Percentiles rank a stretch among this genome's conserved stretches.
Conservation (phyloP, 164 flowering plant species). For the Kalanchoe fedtschenkoi region DNA sequence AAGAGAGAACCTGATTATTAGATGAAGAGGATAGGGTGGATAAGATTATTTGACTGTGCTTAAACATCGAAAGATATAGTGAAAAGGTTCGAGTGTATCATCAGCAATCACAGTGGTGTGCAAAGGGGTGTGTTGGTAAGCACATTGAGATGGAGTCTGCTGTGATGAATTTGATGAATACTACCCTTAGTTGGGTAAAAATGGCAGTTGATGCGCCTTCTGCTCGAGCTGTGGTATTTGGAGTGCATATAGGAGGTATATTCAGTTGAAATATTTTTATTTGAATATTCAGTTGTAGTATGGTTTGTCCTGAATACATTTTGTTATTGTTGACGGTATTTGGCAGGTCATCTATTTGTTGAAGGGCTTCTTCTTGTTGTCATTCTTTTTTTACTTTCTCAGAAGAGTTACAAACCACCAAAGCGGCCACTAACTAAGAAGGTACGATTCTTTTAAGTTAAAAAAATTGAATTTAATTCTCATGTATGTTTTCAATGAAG, state of each 20-base stretch:
- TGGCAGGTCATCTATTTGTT: slow-evolving; percentile 76
- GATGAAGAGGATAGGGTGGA: neutral
- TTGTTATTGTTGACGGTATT: slow-evolving; percentile 9
- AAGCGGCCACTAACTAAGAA: slow-evolving; percentile 70
- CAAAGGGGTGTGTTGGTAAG: neutral
- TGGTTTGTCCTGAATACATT: neutral
- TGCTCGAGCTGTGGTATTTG: slow-evolving; percentile 80
- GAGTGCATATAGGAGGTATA: slow-evolving; percentile 73
- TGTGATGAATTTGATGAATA: slow-evolving; percentile 21
- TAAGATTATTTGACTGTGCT: neutral
- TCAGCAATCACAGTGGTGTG: neutral
- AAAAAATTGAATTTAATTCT: neutral
- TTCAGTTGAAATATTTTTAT: neutral
- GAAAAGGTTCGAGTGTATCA: neutral
- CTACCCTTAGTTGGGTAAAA: slow-evolving; percentile 37
- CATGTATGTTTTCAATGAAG: neutral
- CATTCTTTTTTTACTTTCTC: slow-evolving; percentile 61
- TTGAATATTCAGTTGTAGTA: neutral
- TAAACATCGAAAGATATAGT: neutral
- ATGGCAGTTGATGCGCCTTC: slow-evolving; percentile 50
- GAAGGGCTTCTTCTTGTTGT: slow-evolving; percentile 74
- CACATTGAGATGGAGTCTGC: slow-evolving; percentile 13
- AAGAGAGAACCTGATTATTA: neutral
- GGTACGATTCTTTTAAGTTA: slow-evolving; percentile 19
- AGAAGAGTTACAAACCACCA: slow-evolving; percentile 95